Evolutionary conservation across 257 asterid species (phyloP), one percentile per base, ranked within the genome.

Genomic region (Solanum arcanum): DNA sequence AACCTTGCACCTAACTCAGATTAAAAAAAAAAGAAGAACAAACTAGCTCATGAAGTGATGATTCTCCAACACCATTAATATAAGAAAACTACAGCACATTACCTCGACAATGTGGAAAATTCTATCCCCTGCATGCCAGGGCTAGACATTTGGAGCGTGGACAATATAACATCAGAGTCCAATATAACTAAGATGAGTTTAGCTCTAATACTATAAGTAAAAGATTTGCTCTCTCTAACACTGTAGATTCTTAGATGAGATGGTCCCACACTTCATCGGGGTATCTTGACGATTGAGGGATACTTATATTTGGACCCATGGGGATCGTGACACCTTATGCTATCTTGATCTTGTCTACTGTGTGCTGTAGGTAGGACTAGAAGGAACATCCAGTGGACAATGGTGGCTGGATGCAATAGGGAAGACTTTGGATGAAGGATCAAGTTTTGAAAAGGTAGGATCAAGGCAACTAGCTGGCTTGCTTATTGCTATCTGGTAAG

Each of bases 371-470:
- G 99, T 97, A 89, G 99, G 99, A 92, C 95, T 96, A 74, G 99
- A 96, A 93, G 99, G 99, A 88, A 97, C 98, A 91, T 91, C 98
- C 82, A 90, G 91, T 15, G 99, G 99, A 68, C 98, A 94, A 88
- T 97, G 98, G 99, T 97, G 99, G 99, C 98, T 90, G 88, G 99
- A 97, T 76, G 93, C 94, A 68, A 94, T 97, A 31, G 98, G 99
- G 74, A 95, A 95, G 88, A 91, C 95, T 20, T 94, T 97, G 90
- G 98, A 93, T 46, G 99, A 96, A 89, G 98, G 93, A n/a, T 87
- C 92, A 31, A 90, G 91, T 60, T 97, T 97, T 46, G 99, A 94
- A 88, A 96, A 98, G 8, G 96, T 96, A 42, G 99, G 99, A 31
- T 93, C 99, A 27, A 92, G 99, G 72, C 99, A 97, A 87, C 91